Conservation (phyloP, 306 rosid genomes). For the Elaeagnus macrophylla region DNA sequence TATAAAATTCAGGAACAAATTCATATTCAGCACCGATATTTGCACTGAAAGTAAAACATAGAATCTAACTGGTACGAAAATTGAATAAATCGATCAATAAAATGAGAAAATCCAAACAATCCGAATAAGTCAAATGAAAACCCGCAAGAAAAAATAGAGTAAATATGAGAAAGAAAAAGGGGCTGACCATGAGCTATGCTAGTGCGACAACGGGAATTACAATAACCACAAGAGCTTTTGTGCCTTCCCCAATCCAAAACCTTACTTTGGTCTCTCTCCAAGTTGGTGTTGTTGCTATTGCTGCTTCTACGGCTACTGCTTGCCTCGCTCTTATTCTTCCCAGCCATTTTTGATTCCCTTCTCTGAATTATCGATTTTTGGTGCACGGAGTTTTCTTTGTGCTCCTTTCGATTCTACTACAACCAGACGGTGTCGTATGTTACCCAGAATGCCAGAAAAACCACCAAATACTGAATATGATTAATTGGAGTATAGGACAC, state of each 20-base stretch:
- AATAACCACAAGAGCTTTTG: conserved; percentile 73
- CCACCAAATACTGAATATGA: no score
- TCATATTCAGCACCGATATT: no score
- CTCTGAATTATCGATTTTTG: neutral
- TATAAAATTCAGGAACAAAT: no score
- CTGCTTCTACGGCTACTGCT: conserved; percentile 50
- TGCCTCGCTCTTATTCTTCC: conserved; percentile 44
- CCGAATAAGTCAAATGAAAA: neutral
- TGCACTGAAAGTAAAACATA: no score
- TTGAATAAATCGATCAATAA: no score
- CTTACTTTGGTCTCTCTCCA: conserved; percentile 39
- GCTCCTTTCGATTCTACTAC: no score
- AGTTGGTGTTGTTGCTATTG: conserved; percentile 10
- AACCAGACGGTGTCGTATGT: no score
- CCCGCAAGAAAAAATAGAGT: neutral
- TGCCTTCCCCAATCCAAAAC: conserved; percentile 54
- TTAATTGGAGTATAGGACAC: no score
- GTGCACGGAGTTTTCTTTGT: no score
- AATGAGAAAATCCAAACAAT: no score
- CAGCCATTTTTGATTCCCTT: conserved; percentile 35
- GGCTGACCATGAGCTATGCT: conserved; percentile 75
- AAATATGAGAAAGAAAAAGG: neutral
- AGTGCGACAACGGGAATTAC: conserved; percentile 48
- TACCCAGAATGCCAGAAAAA: no score
- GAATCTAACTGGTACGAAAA: no score